Evolutionary conservation across 257 asterid species (phyloP), one percentile per base, ranked within the genome.

Genomic region (Solanum chilense): DNA sequence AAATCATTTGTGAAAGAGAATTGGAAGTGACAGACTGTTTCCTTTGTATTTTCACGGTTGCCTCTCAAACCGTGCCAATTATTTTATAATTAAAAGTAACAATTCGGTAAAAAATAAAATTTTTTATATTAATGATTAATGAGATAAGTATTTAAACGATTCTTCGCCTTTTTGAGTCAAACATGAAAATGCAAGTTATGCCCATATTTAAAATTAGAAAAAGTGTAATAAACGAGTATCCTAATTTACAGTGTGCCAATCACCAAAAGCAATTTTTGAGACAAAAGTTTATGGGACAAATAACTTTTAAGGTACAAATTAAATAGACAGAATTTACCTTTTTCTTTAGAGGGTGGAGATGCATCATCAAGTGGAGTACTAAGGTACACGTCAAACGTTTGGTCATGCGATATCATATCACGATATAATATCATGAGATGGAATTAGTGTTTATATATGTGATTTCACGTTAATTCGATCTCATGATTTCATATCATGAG

Each of bases 81-180:
- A 16, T 70, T 70, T 70, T 33, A 47, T 47, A 4, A n/a, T 69
- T 69, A 68, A 7, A 16, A 69, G 23, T 31, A 29, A 29, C 3
- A 0, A 29, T 9, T 23, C 7, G 0, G 2, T 9, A 1, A 60
- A 60, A 27, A 60, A 21, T 60, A 12, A 60, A 60, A 21, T 3
- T 0, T 1, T 60, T 1, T 2, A 58, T 0, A 1, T 18, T 0
- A 20, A 20, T 20, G 0, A 2, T 9, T 60, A 60, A 9, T 60
- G 27, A 3, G 13, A 21, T 9, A 12, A 9, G 3, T 18, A 2
- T 3, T 6, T 45, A 58, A 20, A 58, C 1, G 3, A 58, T 58
- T 3, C 12, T 58, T 4, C 1, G 5, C 12, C n/a, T 9, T 7
- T 6, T 60, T 60, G 13, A 3, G 27, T n/a, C 21, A 60, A 60